Base-by-base conservation (phyloP, 441 rosid genomes). In the Macaranga tanarius region DNA sequence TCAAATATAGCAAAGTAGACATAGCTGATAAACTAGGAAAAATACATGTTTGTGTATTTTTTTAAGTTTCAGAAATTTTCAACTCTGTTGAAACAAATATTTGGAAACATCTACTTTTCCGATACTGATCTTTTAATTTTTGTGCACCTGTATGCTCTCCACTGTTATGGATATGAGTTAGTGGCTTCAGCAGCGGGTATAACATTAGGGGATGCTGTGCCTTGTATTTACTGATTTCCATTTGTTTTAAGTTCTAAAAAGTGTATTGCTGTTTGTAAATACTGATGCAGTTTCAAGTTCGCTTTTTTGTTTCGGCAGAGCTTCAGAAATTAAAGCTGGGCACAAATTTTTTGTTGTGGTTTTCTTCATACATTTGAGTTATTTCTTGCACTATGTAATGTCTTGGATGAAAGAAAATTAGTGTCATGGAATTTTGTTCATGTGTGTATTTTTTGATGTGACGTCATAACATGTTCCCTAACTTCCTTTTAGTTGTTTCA, bases 401-500 rank as follows among this genome's bases (percentile, higher is more conserved):
- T 23, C 59, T 55, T 55, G 13, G 28, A 5, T 55, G 12, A 55
- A 55, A 55, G 20, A 22, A n/a, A 22, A 20, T 55, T 55, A 22
- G 28, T 20, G 1, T 4, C 59, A 3, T 55, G 56, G 23, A 0
- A 3, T 55, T 45, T 19, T 16, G 17, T 6, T 47, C 38, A 5
- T 34, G 38, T 54, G 65, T 25, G n/a, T 34, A 26, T 57, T 10
- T 55, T 62, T 57, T 76, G 54, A 28, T 31, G 16, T 76, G 54
- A 28, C 42, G 16, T 15, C 19, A 34, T 44, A 59, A 25, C 20
- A 59, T 42, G 50, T 13, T 11, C 50, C 25, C 40, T 74, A 70
- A 74, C 67, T 50, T 62, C 69, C 55, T 54, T 50, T 75, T 65
- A 64, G 69, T 71, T 68, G 73, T 79, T 74, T 74, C 86, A 67